These are phyloP conservation scores for Metschnikowia reukaufii DNA, from an alignment of 805 yeast species.

Conservation along the genomic window DNA sequence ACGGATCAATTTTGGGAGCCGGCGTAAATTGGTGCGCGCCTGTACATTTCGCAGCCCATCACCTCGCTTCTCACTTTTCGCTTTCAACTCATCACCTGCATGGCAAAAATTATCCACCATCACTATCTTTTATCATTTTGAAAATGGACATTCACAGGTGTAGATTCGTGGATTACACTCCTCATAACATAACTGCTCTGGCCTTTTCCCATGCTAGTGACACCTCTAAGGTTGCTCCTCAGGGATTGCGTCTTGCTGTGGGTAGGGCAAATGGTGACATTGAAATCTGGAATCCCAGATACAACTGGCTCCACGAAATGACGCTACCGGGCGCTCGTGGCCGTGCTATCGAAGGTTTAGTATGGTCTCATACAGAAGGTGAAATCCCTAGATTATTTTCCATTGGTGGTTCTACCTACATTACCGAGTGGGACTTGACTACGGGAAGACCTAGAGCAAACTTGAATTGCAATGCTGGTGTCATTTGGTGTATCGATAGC, in stretches of 20 bases:
- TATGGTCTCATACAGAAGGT: constrained; percentile 63
- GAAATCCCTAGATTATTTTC: constrained; percentile 72
- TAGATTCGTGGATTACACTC: constrained; percentile 84
- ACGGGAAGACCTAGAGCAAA: constrained; percentile 72
- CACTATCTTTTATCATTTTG: background rate
- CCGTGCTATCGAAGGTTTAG: constrained; percentile 84
- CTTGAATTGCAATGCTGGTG: constrained; percentile 89
- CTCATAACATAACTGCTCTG: constrained; percentile 78
- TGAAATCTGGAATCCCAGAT: constrained; percentile 90
- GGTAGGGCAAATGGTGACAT: constrained; percentile 94
- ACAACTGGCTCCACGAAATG: constrained; percentile 76
- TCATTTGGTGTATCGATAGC: constrained; percentile 84
- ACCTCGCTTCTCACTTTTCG: constrained; percentile 11
- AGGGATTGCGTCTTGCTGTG: constrained; percentile 75
- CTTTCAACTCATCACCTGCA: constrained; percentile 19
- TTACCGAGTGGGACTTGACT: constrained; percentile 88
- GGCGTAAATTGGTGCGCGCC: constrained; percentile 9
- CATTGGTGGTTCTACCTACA: constrained; percentile 87
- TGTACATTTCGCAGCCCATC: constrained; percentile 15
- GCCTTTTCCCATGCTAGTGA: constrained; percentile 61
- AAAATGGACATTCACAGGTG: constrained; percentile 83
- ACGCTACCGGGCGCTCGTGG: constrained; percentile 75
- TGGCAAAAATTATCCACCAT: constrained; percentile 14
- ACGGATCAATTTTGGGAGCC: background rate
- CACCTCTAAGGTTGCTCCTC: constrained; percentile 35